phyloP scores from a whole-genome alignment of 2,329 filamentous ascomycete species.

The Gaeumannomyces sp. region DNA sequence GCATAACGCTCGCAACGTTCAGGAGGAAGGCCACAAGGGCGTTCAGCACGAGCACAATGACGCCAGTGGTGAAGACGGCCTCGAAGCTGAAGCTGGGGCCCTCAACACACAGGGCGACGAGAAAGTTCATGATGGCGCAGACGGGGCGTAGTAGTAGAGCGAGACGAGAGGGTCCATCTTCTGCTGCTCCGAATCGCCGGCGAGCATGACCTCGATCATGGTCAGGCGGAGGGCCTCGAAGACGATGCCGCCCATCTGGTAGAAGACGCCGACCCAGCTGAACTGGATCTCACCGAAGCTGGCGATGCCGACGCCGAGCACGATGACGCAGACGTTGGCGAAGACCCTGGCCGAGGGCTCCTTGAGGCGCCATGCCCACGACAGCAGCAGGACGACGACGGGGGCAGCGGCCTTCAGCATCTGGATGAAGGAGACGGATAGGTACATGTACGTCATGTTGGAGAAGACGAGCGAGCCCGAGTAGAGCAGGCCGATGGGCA shows the following conservation, averaged over 20 bases:
- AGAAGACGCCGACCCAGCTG: slow-evolving; percentile 57
- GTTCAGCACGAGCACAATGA: slow-evolving; percentile 58
- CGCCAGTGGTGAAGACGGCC: slow-evolving; percentile 60
- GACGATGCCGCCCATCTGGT: slow-evolving; percentile 67
- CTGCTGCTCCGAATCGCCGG: slow-evolving; percentile 39
- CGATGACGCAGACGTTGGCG: slow-evolving; percentile 45
- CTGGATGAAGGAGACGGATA: slow-evolving; percentile 93
- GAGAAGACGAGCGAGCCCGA: slow-evolving; percentile 88
- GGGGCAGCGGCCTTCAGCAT: slow-evolving; percentile 82
- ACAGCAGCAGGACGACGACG: slow-evolving; percentile 58
- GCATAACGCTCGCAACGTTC: slow-evolving; percentile 79
- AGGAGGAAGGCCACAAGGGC: slow-evolving; percentile 73
- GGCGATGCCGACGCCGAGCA: slow-evolving; percentile 45
- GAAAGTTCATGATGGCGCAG: slow-evolving; percentile 73
- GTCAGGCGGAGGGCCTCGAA: slow-evolving; percentile 78
- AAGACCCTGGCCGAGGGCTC: slow-evolving; percentile 38
- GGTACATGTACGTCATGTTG: slow-evolving; percentile 88
- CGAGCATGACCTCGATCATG: slow-evolving; percentile 77
- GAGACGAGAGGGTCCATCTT: slow-evolving; percentile 88
- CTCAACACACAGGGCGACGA: slow-evolving; percentile 65
- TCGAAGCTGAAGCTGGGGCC: slow-evolving; percentile 57
- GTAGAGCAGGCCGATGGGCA: slow-evolving; percentile 91
- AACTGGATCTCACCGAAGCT: slow-evolving; percentile 62
- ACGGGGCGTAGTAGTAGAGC: slow-evolving; percentile 83
- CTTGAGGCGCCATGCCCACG: slow-evolving; percentile 53